phyloP scores from a whole-genome alignment of 768 basidiomycete genomes.

The Lactarius hatsudake region DNA sequence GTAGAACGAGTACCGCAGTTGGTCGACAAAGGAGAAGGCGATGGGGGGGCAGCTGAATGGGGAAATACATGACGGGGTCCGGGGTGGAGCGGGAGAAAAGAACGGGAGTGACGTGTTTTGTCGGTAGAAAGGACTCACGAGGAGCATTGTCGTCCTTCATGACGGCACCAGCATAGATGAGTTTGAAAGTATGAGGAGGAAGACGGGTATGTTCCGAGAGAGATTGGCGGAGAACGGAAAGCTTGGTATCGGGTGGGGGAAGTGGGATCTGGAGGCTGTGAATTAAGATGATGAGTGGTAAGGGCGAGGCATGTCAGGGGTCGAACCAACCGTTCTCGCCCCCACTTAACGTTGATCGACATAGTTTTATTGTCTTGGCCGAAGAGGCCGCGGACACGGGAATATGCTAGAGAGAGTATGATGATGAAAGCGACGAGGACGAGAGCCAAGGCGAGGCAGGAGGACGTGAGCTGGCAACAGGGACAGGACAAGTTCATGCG shows the following conservation, averaged over 20 bases:
- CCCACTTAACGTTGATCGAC: conserved; percentile 45
- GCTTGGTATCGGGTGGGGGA: conserved; percentile 55
- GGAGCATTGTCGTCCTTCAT: conserved; percentile 79
- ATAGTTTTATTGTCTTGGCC: conserved; percentile 18
- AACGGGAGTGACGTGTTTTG: conserved; percentile 4
- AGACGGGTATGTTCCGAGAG: conserved; percentile 77
- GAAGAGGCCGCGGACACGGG: conserved; percentile 31
- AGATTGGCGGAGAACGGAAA: conserved; percentile 54
- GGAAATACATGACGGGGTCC: conserved; percentile 23
- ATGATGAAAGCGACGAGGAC: conserved; percentile 30
- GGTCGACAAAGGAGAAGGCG: neutral
- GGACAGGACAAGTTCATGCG: neutral
- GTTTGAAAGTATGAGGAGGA: conserved; percentile 67
- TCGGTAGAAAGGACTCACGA: conserved; percentile 40
- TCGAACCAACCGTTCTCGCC: conserved; percentile 39
- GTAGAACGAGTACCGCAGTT: neutral
- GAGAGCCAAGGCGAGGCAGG: conserved; percentile 1
- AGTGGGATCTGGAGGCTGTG: conserved; percentile 50
- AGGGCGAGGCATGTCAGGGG: conserved; percentile 16
- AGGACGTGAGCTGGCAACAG: conserved; percentile 11
- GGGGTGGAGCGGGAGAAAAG: conserved; percentile 18
- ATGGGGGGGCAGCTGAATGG: conserved; percentile 9
- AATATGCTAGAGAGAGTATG: conserved; percentile 33
- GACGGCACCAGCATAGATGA: conserved; percentile 87
- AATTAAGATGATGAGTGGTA: conserved; percentile 14